These are phyloP conservation scores for Xerocomus nothofagi DNA, from an alignment of 1,284 basidiomycete species.

Conservation along the genomic window DNA sequence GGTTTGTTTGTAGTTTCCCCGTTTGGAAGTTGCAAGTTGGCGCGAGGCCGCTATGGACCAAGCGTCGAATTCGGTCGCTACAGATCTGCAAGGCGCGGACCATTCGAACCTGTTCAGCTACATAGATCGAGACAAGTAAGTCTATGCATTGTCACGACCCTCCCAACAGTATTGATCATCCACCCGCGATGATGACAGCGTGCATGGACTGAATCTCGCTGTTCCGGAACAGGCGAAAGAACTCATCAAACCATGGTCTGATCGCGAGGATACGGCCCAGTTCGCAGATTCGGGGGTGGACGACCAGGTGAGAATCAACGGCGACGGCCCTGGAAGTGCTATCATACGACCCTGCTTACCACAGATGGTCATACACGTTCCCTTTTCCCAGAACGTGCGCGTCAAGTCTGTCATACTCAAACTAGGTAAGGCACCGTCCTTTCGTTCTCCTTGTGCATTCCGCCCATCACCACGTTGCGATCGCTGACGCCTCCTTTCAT, in stretches of 20 bases:
- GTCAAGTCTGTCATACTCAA: slow-evolving; percentile 72
- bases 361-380: slow-evolving; percentile 77
- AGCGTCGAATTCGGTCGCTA: slow-evolving; percentile 25
- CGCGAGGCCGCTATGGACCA: slow-evolving; percentile 14
- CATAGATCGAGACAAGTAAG: slow-evolving; percentile 72
- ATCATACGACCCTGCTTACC: slow-evolving; percentile 13
- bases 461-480: slow-evolving; percentile 4
- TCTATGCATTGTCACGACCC: background rate
- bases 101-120: slow-evolving; percentile 58
- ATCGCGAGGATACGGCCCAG: slow-evolving; percentile 64
- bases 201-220: slow-evolving; percentile 74
- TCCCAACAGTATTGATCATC: slow-evolving; percentile 2
- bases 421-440: slow-evolving; percentile 49
- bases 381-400: slow-evolving; percentile 76
- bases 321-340: slow-evolving; percentile 1
- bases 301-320: slow-evolving; percentile 59
- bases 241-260: slow-evolving; percentile 78
- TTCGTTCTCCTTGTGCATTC: slow-evolving; percentile 5
- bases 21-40: slow-evolving; percentile 15
- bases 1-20: slow-evolving; percentile 11
- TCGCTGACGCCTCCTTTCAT: slow-evolving; percentile 11
- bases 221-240: slow-evolving; percentile 74
- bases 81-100: slow-evolving; percentile 42
- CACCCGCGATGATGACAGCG: slow-evolving; percentile 43
- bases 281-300: slow-evolving; percentile 76